Evolutionary conservation across 164 flowering plant species (phyloP), one percentile per base, ranked within the genome.

Genomic region (Berberis vulgaris): DNA sequence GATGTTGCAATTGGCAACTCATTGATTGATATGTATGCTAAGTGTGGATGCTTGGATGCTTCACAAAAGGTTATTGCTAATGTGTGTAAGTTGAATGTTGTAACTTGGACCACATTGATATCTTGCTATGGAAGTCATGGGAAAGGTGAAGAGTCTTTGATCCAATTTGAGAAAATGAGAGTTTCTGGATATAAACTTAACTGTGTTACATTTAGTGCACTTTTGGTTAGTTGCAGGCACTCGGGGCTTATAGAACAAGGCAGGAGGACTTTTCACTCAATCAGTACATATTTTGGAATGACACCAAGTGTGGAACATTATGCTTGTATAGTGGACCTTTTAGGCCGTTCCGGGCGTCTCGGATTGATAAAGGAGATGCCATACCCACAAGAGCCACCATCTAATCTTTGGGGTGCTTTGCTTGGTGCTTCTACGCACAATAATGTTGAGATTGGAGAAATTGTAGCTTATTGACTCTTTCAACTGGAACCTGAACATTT

Each of bases 341-440:
- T 85, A 62, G 81, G 84, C 44, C 87, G 90, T 5, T 73, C 26
- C 59, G 87, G 86, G 46, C 59, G 62, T 62, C 69, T 85, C 4
- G 69, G 52, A 43, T 63, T 83, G 73, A 71, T 78, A 46, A 60
- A 73, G 43, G 68, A 47, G 26, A 70, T 75, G 77, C 76, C 74
- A 26, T 26, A 26, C 26, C 26, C 26, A n/a, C 41, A 65, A 53
- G 70, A 41, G 39, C 70, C 72, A n/a, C 13, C 77, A 10, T 77
- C 80, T 4, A 80, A 83, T 69, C 74, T 79, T 60, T 85, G 89
- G 89, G 89, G 89, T 74, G 89, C 89, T 43, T 67, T 85, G 49
- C 80, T 85, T 45, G 76, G 81, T 60, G 80, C 82, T 49, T 83
- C 81, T 70, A 60, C 72, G 69, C 78, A 80, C 62, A 81, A 74